phyloP scores from a whole-genome alignment of 768 basidiomycete species.

The Tephrocybe sp. region DNA sequence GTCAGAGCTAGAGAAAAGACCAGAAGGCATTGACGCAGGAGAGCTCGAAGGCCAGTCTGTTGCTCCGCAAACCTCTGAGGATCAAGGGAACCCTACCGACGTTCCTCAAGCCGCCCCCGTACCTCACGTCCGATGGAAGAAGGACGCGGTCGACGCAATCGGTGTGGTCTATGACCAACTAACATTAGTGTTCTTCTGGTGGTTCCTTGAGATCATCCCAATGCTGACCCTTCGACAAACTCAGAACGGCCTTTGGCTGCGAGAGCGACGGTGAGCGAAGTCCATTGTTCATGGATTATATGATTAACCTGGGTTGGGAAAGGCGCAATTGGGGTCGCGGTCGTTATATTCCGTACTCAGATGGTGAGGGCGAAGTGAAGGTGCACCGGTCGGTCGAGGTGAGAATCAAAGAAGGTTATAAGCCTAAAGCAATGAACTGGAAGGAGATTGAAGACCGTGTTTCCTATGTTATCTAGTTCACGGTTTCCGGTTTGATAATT shows the following conservation, averaged over 20 bases:
- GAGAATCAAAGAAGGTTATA: too few relatives aligned
- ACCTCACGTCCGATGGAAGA: not conserved
- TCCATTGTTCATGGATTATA: not conserved
- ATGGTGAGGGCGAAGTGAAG: constrained; percentile 18
- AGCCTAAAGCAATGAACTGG: too few relatives aligned
- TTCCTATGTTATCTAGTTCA: too few relatives aligned
- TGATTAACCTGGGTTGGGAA: not conserved
- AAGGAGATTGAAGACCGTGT: too few relatives aligned
- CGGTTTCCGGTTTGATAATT: too few relatives aligned
- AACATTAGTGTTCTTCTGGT: constrained; percentile 17
- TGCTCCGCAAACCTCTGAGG: not conserved
- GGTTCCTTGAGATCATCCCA: constrained; percentile 24
- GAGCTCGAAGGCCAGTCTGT: constrained; percentile 3
- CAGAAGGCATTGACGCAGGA: not conserved
- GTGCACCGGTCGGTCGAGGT: constrained; percentile 22
- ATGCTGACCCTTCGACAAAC: constrained; percentile 20
- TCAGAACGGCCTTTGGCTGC: constrained; percentile 19
- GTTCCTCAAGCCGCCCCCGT: not conserved
- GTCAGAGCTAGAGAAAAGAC: not conserved
- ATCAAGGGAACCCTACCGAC: too few relatives aligned
- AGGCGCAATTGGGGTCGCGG: constrained; percentile 28
- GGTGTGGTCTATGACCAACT: constrained; percentile 24
- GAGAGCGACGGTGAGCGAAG: constrained; percentile 22
- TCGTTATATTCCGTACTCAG: constrained; percentile 25
- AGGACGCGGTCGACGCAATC: constrained; percentile 12